These are phyloP conservation scores for Leucoagaricus sp. DNA, from an alignment of 1,284 basidiomycete genomes.

Conservation along the genomic window DNA sequence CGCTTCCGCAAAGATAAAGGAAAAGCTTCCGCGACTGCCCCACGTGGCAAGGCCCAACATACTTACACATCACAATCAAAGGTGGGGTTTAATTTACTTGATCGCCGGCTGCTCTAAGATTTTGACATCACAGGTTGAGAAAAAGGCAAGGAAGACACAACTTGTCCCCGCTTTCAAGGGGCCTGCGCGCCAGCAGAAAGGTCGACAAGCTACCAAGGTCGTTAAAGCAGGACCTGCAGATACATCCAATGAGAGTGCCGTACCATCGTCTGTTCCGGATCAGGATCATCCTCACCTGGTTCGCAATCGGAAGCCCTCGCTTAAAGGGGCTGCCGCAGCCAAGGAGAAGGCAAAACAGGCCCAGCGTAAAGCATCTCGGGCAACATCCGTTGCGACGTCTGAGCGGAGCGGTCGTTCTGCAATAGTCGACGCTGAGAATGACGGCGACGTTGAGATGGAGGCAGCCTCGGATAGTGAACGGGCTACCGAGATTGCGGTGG, in stretches of 20 bases:
- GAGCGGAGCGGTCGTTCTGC: constrained; percentile 1
- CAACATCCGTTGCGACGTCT: constrained; percentile 1
- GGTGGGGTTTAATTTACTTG: neutral
- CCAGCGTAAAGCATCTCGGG: constrained; percentile 13
- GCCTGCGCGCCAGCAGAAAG: neutral
- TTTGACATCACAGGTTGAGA: neutral
- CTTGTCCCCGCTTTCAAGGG: neutral
- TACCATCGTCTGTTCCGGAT: constrained; percentile 16
- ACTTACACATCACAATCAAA: constrained; percentile 9
- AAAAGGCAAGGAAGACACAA: neutral
- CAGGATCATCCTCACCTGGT: constrained; percentile 11
- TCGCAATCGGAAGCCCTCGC: constrained; percentile 11
- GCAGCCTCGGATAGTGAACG: constrained; percentile 36
- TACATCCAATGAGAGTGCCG: neutral
- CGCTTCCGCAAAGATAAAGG: constrained; percentile 20
- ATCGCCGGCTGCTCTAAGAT: neutral
- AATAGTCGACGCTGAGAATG: constrained; percentile 21
- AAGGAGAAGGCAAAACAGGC: constrained; percentile 8
- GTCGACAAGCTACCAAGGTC: neutral
- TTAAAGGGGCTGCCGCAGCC: constrained; percentile 4
- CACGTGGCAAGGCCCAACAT: neutral
- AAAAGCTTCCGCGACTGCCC: constrained; percentile 13
- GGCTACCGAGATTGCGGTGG: constrained; percentile 48
- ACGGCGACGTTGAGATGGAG: constrained; percentile 25
- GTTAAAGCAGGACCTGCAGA: neutral